Base-by-base conservation (phyloP, 768 basidiomycete species). In the Tephrocybe sp. region DNA sequence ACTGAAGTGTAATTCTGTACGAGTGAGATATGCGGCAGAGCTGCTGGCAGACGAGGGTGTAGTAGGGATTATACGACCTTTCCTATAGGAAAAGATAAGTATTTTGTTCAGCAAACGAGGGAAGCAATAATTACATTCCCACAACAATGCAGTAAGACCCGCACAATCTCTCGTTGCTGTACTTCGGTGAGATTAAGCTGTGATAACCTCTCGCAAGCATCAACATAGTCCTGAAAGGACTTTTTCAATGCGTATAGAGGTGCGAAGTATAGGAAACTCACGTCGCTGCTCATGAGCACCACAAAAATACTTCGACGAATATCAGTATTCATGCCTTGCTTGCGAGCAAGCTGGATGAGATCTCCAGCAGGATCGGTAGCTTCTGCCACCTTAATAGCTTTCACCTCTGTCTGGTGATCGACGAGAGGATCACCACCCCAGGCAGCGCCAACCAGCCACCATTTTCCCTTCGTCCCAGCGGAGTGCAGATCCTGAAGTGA, bases 301-400 rank as follows among this genome's bases (percentile, higher is more conserved):
- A 94, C 84, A 62, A 99, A 99, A 46, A 98, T 85, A 49, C 88
- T 86, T 55, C 93, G 76, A 32, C 96, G 80, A 33, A 98, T 86
- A 59, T 98, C 97, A 1, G 95, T 98, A 63, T 99, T 99, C 96
- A 99, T 98, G 18, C 97, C 97, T 65, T 99, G 97, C 64, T 85
- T 88, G 58, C 84, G 79, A 3, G 97, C 96, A n/a, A 98, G 77
- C 59, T 85, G 87, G 33, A 87, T 57, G 26, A 98, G 72, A 4
- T 72, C 65, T 38, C 69, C 74, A 24, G 63, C 60, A 3, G 63
- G 60, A 36, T 65, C 65, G 8, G 56, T 59, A 15, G 57, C 60
- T 36, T 45, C 58, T 30, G 62, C 55, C 38, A 59, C 42, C 3
- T 63, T 53, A 2, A 55, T 42, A 28, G 65, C 65, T 18, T 65